Base-by-base conservation (phyloP, 768 basidiomycete species). In the Phylloporus sp. region DNA sequence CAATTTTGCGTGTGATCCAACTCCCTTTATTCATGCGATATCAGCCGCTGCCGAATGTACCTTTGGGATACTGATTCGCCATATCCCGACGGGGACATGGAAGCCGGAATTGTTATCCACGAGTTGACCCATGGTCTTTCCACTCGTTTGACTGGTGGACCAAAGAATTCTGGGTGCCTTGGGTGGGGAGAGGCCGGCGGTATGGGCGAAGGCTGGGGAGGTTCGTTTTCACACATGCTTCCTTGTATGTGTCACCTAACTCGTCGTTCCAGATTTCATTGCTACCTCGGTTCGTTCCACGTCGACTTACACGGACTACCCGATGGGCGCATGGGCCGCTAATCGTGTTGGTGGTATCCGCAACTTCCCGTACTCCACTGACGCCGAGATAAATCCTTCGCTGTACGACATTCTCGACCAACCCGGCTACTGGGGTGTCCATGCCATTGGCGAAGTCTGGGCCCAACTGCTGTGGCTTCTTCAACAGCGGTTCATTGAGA, bases 201-300 rank as follows among this genome's bases (percentile, higher is more conserved):
- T 21, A 97, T 97, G 94, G 94, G 94, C 55, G 92, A 96, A 69
- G 93, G 93, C 13, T 96, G 93, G 93, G 93, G 93, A 53, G 83
- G 80, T 77, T 46, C 36, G 71, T 66, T 20, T 13, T 4, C 0
- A 7, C 5, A 5, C 18, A 11, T 44, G 0, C 34, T 9, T 3
- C 9, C 11, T 21, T 39, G 5, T n/a, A 9, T 47, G 6, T n/a
- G n/a, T n/a, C 41, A 36, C 5, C 14, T 20, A 23, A 34, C 40
- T 45, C 9, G 57, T 2, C 33, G 3, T 20, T 9, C 24, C 38
- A 74, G 89, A 93, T 57, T 92, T 84, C 71, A 69, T 96, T 40
- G 94, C 92, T 6, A 97, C 93, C 0, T 80, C 80, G 0, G 86
- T 93, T 61, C 81, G 93, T 38, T 86, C 86, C 69, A 86, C 74